A percentile compares a stretch with the other conserved stretches of the same genome.
Evolutionary conservation across 371 early-diverging fungal genomes (phyloP).

Genomic region (Entomophthora muscae): DNA sequence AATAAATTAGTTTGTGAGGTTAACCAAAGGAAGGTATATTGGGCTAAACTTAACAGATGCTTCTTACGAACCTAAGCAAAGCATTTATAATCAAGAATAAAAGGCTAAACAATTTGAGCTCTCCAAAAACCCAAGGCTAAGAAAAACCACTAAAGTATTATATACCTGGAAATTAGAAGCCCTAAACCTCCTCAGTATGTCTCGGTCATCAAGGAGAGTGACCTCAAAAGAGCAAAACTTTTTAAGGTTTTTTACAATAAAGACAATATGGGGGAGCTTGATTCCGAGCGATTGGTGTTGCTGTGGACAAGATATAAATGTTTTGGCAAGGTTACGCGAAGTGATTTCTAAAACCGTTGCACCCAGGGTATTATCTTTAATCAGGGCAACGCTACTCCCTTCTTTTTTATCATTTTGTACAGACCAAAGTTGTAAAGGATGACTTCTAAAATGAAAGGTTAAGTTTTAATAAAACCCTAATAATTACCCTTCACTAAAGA

Average conservation of each 20-base stretch:
- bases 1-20: too few species aligned
- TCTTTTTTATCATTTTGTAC: conserved; percentile 10
- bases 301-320: conserved; percentile 76
- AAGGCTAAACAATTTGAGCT: too few species aligned
- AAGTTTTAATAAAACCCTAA: conserved; percentile 18
- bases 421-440: conserved; percentile 71
- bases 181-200: conserved; percentile 57
- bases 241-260: conserved; percentile 70
- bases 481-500: conserved; percentile 69
- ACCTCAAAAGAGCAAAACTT: conserved; percentile 87
- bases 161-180: conserved; percentile 83
- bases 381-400: conserved; percentile 50
- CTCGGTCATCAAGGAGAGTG: conserved; percentile 64
- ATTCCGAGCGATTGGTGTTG: conserved; percentile 69
- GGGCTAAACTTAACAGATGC: too few species aligned
- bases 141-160: not conserved
- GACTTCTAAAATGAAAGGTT: conserved; percentile 26
- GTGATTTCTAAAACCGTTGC: conserved; percentile 63
- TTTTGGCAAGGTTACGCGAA: conserved; percentile 59
- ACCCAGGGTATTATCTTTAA: conserved; percentile 65
- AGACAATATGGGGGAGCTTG: conserved; percentile 72
- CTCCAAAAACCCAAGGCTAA: too few species aligned
- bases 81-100: too few species aligned
- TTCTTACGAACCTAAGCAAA: too few species aligned
- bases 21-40: too few species aligned